Base-by-base conservation (phyloP, 1,139 yeast genomes). In the Candida tropicalis region DNA sequence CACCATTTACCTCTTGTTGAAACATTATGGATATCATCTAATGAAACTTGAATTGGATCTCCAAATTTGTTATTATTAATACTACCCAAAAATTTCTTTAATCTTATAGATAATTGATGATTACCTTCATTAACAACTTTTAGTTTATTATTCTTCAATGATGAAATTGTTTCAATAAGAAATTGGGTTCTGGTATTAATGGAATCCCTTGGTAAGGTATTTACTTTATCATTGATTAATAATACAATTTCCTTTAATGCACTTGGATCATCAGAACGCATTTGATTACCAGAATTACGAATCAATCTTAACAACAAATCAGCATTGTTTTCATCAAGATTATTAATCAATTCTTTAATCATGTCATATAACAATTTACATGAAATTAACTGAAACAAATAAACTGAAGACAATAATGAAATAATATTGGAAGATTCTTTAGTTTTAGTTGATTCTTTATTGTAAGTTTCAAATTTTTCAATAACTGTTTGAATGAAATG, bases 1-100 rank as follows among this genome's bases (percentile, higher is more conserved):
- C 99, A 95, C 99, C 99, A 95, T 63, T 91, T 93, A 44, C 99
- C 99, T 50, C 82, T 79, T 0, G 84, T 79, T 10, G 83, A 87
- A 23, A 88, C 76, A 49, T 79, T 81, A 40, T 79, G 81, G 45
- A 95, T 90, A 66, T 95, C 99, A 39, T 81, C 84, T 26, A 95
- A 69, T 2, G 89, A 72, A 1, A 93, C 98, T 54, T 87, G 90
- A 25, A 95, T 73, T 1, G 99, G 88, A 43, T 93, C 99, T 31
- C 71, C 68, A 35, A 69, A 64, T 39, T 74, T 70, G 28, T 72
- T 68, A 22, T 75, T 61, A 27, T 70, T 66, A 20, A 77, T 63
- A 0, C 77, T 56, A 11, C 86, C 84, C 28, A 91, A 62, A 42
- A 77, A 77, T 59, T 89, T 91, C 57, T 82, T 87, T 62, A 91